Evolutionary conservation across 805 yeast genomes (phyloP).

Genomic region (Yarrowia sp.): DNA sequence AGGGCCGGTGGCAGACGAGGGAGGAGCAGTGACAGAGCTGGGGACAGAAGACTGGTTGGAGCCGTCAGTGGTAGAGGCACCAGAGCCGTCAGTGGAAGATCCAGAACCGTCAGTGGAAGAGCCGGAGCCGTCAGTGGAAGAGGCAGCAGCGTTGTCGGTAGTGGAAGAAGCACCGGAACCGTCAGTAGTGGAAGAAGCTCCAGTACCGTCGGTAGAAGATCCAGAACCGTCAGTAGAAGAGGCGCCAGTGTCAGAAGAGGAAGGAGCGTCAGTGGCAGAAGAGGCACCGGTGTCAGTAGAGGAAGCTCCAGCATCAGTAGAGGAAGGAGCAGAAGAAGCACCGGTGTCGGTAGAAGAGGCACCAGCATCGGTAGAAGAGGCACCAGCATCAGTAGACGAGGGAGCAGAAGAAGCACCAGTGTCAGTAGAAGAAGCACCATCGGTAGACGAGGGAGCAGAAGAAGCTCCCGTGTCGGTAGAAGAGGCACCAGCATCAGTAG

Average conservation of each 20-base stretch:
- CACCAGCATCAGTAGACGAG: not conserved
- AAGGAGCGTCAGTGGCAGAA: not conserved
- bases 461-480: not conserved
- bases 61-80: no score
- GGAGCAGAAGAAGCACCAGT: slow-evolving; percentile 9
- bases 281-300: not conserved
- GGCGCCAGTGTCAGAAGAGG: slow-evolving; percentile 8
- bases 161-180: no score
- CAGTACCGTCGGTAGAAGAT: no score
- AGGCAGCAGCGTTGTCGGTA: no score
- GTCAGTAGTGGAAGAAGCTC: not conserved
- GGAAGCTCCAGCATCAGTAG: slow-evolving; percentile 8
- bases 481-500: no score
- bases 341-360: not conserved
- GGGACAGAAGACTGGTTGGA: slow-evolving; percentile 18
- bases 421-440: not conserved
- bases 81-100: not conserved
- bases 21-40: slow-evolving; percentile 9
- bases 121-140: slow-evolving; percentile 3
- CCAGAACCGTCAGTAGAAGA: no score
- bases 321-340: not conserved
- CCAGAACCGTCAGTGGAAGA: not conserved
- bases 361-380: not conserved
- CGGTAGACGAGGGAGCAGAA: not conserved
- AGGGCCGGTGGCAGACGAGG: slow-evolving; percentile 4